phyloP scores from a whole-genome alignment of 257 asterid genomes.

The Sherardia arvensis region DNA sequence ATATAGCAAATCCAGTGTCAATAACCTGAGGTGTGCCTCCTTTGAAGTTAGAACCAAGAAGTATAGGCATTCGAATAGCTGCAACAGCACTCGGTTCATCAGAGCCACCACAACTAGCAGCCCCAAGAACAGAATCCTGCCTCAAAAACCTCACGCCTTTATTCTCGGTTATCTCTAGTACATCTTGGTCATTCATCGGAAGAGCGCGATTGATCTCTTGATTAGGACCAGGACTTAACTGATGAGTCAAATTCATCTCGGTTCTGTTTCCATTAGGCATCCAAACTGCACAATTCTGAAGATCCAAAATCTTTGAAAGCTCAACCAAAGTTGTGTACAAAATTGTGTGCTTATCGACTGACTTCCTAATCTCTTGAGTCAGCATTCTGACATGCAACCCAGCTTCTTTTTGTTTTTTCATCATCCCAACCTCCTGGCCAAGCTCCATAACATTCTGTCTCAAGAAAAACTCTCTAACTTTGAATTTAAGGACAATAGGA shows the following conservation, averaged over 20 bases:
- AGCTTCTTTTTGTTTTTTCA: conserved; percentile 38
- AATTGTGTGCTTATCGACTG: conserved; percentile 37
- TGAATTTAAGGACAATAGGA: conserved; percentile 33
- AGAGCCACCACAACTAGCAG: conserved; percentile 26
- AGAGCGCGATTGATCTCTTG: conserved; percentile 15
- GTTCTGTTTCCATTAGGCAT: conserved; percentile 34
- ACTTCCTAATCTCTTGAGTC: conserved; percentile 36
- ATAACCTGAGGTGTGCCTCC: conserved; percentile 38
- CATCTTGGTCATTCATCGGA: conserved; percentile 31
- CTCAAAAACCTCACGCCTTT: conserved; percentile 34
- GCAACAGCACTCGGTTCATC: conserved; percentile 31
- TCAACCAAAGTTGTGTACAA: conserved; percentile 38
- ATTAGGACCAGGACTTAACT: conserved; percentile 24
- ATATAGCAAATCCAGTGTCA: conserved; percentile 30
- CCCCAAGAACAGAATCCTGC: conserved; percentile 29
- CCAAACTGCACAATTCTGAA: conserved; percentile 45
- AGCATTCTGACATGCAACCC: conserved; percentile 41
- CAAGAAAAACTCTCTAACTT: conserved; percentile 35
- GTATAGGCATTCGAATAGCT: conserved; percentile 36
- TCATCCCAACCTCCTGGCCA: conserved; percentile 39
- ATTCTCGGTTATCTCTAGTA: conserved; percentile 27
- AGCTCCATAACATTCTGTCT: conserved; percentile 38
- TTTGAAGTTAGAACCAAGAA: conserved; percentile 33
- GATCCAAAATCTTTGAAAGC: conserved; percentile 34
- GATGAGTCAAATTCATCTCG: conserved; percentile 36